Percentiles rank a stretch among this genome's conserved stretches.
Conservation (phyloP, 257 asterid genomes). For the Knoxia roxburghii region DNA sequence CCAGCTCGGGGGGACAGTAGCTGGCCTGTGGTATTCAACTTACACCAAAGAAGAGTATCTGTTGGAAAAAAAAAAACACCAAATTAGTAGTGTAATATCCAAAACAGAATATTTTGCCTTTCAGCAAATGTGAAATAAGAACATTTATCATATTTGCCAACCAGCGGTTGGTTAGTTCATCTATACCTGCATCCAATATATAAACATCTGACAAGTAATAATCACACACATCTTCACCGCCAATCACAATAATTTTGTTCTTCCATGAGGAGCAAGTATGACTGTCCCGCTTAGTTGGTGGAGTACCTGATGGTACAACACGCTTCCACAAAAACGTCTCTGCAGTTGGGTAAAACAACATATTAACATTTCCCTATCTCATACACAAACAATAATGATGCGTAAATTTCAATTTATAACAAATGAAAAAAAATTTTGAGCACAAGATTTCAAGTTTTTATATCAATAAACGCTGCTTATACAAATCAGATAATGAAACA, state of each 20-base stretch:
- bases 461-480: neutral
- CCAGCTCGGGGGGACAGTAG: slow-evolving; percentile 94
- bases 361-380: slow-evolving; percentile 8
- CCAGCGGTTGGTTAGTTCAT: neutral
- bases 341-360: slow-evolving; percentile 30
- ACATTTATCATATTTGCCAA: neutral
- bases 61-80: slow-evolving; percentile 15
- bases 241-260: slow-evolving; percentile 83
- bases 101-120: slow-evolving; percentile 7
- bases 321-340: slow-evolving; percentile 83
- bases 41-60: slow-evolving; percentile 94
- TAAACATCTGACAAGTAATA: slow-evolving; percentile 90
- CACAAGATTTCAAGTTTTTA: neutral
- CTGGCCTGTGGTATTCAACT: slow-evolving; percentile 82
- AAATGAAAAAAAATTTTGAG: neutral
- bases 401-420: neutral
- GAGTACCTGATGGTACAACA: slow-evolving; percentile 82
- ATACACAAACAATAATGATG: neutral
- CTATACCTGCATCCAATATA: slow-evolving; percentile 89
- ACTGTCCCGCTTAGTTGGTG: slow-evolving; percentile 90
- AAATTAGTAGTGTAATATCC: slow-evolving; percentile 12
- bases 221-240: slow-evolving; percentile 83
- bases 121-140: neutral
- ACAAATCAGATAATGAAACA: neutral
- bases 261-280: slow-evolving; percentile 96